Conservation (phyloP, 192 early-diverging fungal genomes). For the Coemansia sp. region DNA sequence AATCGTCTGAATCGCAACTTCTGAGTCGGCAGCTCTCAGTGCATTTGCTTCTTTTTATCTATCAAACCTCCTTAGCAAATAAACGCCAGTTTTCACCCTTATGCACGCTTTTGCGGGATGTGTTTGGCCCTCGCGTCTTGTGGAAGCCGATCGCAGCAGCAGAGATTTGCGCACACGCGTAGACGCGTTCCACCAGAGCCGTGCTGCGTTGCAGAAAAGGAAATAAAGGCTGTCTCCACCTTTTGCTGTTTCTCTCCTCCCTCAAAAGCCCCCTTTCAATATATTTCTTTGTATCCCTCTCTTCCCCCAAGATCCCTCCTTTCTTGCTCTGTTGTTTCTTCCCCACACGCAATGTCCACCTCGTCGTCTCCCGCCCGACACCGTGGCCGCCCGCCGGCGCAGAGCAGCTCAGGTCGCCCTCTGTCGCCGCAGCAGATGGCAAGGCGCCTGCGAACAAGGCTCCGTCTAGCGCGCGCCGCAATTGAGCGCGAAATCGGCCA, state of each 20-base stretch:
- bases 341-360: not conserved
- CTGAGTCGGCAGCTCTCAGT: not conserved
- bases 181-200: too few relatives aligned
- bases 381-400: not conserved
- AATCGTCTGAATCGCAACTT: conserved; percentile 46
- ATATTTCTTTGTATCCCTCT: too few relatives aligned
- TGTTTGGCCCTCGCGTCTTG: too few relatives aligned
- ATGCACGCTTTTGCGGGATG: too few relatives aligned
- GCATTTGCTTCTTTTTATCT: not conserved
- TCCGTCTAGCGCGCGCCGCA: conserved; percentile 26
- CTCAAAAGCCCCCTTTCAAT: not conserved
- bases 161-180: too few relatives aligned
- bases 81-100: too few relatives aligned
- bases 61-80: too few relatives aligned
- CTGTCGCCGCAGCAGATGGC: conserved; percentile 24
- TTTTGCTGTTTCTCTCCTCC: not conserved
- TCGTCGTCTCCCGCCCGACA: not conserved
- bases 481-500: conserved; percentile 42
- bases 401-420: too few relatives aligned
- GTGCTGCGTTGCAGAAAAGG: too few relatives aligned
- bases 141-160: too few relatives aligned
- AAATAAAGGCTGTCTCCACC: too few relatives aligned
- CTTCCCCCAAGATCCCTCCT: not conserved
- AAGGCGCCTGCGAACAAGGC: conserved; percentile 30
- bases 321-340: not conserved